Evolutionary conservation across 495 filamentous ascomycete species (phyloP).

Genomic region (Podospora appendiculata): DNA sequence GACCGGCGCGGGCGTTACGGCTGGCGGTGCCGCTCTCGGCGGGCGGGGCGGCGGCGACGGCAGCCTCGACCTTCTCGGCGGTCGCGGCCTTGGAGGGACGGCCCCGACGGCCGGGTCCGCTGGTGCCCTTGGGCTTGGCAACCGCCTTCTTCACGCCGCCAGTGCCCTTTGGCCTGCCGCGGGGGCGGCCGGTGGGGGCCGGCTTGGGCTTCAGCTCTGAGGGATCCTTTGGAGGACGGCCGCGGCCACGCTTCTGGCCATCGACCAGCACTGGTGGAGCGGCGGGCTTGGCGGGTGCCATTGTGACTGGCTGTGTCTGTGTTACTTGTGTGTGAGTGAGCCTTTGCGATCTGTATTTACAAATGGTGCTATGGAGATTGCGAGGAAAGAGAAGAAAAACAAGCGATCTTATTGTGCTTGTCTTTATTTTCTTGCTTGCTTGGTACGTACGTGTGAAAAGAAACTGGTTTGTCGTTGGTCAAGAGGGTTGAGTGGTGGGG

Average conservation of each 20-base stretch:
- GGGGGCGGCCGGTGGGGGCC: constrained; percentile 31
- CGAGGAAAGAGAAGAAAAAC: no score
- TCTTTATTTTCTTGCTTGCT: not conserved
- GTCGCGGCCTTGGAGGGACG: constrained; percentile 24
- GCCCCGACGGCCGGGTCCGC: constrained; percentile 22
- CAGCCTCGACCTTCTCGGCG: constrained; percentile 1
- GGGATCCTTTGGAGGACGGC: constrained; percentile 34
- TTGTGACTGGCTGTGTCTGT: constrained; percentile 1
- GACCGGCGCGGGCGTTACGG: not conserved
- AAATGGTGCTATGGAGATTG: not conserved
- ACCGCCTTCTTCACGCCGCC: constrained; percentile 28
- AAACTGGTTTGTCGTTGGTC: not conserved
- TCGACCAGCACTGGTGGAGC: not conserved
- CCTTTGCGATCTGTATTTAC: constrained; percentile 1
- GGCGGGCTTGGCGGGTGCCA: constrained; percentile 14
- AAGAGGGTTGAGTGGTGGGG: not conserved
- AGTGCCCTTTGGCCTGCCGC: constrained; percentile 37
- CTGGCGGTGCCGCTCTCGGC: not conserved
- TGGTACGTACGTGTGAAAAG: not conserved
- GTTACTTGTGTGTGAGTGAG: not conserved
- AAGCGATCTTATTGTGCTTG: not conserved
- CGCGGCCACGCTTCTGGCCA: constrained; percentile 33
- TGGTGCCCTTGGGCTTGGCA: constrained; percentile 4
- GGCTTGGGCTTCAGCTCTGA: constrained; percentile 26
- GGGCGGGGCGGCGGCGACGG: constrained; percentile 2